phyloP scores from a whole-genome alignment of 148 eudicot genomes.

The Cornus florida region DNA sequence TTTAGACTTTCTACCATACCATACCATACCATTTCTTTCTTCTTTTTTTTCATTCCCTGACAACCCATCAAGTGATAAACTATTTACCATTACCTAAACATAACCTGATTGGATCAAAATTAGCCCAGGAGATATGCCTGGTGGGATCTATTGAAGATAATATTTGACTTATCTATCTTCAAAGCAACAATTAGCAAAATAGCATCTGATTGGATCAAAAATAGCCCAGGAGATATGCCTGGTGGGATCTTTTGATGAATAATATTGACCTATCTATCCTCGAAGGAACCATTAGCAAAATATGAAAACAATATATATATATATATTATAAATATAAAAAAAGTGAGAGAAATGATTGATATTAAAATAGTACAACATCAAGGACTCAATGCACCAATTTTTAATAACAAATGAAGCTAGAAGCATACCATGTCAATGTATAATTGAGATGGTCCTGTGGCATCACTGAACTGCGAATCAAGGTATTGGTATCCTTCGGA shows the following conservation, averaged over 20 bases:
- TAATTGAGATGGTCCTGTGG: conserved; percentile 97
- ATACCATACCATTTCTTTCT: not conserved
- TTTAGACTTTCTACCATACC: not conserved
- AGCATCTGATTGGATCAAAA: not conserved
- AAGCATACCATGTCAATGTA: conserved; percentile 69
- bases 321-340: no score
- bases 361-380: not conserved
- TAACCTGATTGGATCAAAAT: not conserved
- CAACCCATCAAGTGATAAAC: not conserved
- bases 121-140: not conserved
- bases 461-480: conserved; percentile 92
- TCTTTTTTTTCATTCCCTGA: not conserved
- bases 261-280: not conserved
- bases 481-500: conserved; percentile 69
- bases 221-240: not conserved
- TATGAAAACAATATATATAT: not conserved
- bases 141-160: not conserved
- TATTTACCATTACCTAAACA: not conserved
- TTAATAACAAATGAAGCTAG: conserved; percentile 10
- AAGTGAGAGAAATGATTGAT: not conserved
- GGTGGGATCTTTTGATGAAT: not conserved
- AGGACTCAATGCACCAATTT: not conserved
- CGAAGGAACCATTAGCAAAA: not conserved
- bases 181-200: not conserved
- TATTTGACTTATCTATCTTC: not conserved